Percentiles rank a stretch among this genome's conserved stretches.
Evolutionary conservation across 192 early-diverging fungal genomes (phyloP).

Genomic region (Entophlyctis luteolus): DNA sequence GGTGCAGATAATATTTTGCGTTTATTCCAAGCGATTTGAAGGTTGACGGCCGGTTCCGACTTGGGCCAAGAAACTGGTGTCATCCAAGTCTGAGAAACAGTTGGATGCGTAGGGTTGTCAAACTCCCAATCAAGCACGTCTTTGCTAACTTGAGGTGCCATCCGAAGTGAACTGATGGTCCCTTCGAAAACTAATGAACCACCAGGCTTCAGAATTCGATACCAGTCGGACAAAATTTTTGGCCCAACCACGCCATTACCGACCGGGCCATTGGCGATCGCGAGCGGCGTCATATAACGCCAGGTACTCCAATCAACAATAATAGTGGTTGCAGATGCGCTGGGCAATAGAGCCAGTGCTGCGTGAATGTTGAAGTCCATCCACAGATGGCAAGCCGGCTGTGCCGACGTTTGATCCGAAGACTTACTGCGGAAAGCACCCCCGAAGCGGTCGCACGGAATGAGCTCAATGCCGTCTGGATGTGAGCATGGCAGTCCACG

Average conservation of each 20-base stretch:
- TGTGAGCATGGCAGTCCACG: too few relatives aligned
- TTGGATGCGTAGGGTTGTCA: slow-evolving; percentile 12
- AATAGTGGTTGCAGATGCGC: slow-evolving; percentile 1
- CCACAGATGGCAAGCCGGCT: slow-evolving; percentile 19
- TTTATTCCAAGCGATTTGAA: too few relatives aligned
- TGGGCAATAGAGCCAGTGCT: slow-evolving; percentile 20
- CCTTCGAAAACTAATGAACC: slow-evolving; percentile 1
- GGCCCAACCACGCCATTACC: neutral
- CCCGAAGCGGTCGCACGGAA: slow-evolving; percentile 33
- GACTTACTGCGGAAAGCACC: too few relatives aligned
- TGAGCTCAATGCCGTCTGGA: too few relatives aligned
- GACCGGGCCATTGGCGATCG: neutral
- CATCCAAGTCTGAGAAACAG: neutral
- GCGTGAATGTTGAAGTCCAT: slow-evolving; percentile 26
- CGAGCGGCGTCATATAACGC: slow-evolving; percentile 32
- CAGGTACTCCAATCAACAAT: slow-evolving; percentile 38
- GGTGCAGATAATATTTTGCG: too few relatives aligned
- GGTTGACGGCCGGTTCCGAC: neutral
- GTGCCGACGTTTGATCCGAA: neutral
- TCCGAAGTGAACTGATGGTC: neutral
- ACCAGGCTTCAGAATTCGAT: slow-evolving; percentile 3
- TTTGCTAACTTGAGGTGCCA: neutral
- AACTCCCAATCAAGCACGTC: neutral
- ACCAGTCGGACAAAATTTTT: too few relatives aligned
- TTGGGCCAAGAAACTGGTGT: neutral